phyloP scores from a whole-genome alignment of 2,329 filamentous ascomycete genomes.

The Ophiostoma sp. region DNA sequence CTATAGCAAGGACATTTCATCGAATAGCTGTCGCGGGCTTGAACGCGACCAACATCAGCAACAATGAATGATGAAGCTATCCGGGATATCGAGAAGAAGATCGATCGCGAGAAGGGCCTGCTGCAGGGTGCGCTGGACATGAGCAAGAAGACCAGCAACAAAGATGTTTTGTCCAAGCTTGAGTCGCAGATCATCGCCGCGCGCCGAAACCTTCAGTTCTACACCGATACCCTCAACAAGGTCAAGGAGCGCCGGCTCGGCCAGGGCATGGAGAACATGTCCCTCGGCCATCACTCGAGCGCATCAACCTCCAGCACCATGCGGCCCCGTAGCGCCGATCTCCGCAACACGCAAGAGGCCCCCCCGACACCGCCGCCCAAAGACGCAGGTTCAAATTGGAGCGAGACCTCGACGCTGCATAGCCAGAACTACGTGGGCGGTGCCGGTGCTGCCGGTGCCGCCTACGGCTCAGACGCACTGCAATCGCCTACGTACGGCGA shows the following conservation, averaged over 20 bases:
- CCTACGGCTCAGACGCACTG: slow-evolving; percentile 12
- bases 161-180: slow-evolving; percentile 79
- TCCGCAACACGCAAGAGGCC: slow-evolving; percentile 40
- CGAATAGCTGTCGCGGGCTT: slow-evolving; percentile 20
- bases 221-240: slow-evolving; percentile 86
- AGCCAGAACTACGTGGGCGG: slow-evolving; percentile 50
- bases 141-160: slow-evolving; percentile 93
- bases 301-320: slow-evolving; percentile 39
- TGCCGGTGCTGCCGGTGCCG: slow-evolving; percentile 38
- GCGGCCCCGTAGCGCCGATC: slow-evolving; percentile 43
- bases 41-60: slow-evolving; percentile 29
- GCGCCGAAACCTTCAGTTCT: slow-evolving; percentile 77
- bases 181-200: slow-evolving; percentile 94
- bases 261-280: slow-evolving; percentile 60
- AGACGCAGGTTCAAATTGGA: slow-evolving; percentile 47
- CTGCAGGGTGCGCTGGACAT: slow-evolving; percentile 92
- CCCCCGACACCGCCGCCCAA: slow-evolving; percentile 68
- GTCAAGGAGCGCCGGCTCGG: slow-evolving; percentile 75
- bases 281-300: slow-evolving; percentile 14
- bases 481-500: slow-evolving; percentile 18
- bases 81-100: slow-evolving; percentile 89
- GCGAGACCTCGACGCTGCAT: slow-evolving; percentile 45
- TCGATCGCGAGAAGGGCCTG: slow-evolving; percentile 91
- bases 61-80: slow-evolving; percentile 60
- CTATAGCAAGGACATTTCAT: background rate